Evolutionary conservation across 768 basidiomycete species (phyloP), one percentile per base, ranked within the genome.

Genomic region (Dioszegia aurantiaca): DNA sequence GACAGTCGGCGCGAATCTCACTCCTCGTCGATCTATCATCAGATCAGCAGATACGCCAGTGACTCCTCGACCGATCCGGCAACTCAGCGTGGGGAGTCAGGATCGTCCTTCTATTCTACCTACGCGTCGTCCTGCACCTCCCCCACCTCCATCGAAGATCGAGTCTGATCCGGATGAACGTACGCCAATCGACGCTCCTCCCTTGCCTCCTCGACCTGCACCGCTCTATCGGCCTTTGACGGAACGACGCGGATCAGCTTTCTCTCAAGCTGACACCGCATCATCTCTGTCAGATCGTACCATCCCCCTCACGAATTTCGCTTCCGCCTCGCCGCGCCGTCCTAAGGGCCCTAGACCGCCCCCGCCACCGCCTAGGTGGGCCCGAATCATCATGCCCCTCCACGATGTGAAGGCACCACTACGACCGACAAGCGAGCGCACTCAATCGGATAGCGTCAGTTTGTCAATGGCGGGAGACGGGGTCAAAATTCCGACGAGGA

Each of bases 341-440:
- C 70, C 70, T 1, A 62, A 56, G 41, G 67, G 67, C 27, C 67
- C 67, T 12, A 56, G 65, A 63, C 70, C 70, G 10, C 65, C 70
- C 8, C 68, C 68, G 3, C 67, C 67, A 0, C 55, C 53, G 4
- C 36, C 40, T 12, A 27, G 43, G 33, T 57, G 63, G 61, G 42
- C 48, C 2, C 62, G 56, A 11, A 39, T 52, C 36, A 36, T 56
- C n/a, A 28, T 41, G 28, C 31, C 58, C 4, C n/a, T 41, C 16
- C 12, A 51, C 30, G 45, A 49, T 24, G 51, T 31, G 16, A 33
- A 51, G 4, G 9, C 31, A 21, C 16, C 30, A 2, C n/a, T 45
- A 2, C 53, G 65, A 45, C 65, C 66, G 2, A 28, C 30, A 16
- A 48, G 47, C 39, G 63, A 62, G 42, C 28, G 63, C 26, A 55